Evolutionary conservation across 2,329 filamentous ascomycete genomes (phyloP).

Genomic region (Nothophoma quercina): DNA sequence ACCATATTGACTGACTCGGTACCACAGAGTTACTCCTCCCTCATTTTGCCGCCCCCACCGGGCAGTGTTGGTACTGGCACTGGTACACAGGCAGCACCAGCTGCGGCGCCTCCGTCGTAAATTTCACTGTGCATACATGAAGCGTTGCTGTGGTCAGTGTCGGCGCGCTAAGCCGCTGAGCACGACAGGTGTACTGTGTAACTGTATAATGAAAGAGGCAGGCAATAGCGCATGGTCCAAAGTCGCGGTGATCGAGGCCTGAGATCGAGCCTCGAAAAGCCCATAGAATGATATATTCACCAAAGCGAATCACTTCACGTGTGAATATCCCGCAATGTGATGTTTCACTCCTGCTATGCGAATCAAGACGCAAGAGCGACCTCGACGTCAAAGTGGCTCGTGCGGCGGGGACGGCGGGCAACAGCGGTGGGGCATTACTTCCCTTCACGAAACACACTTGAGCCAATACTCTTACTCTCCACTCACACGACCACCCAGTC

Average conservation of each 20-base stretch:
- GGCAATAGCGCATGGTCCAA: not conserved
- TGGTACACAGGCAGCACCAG: slow-evolving; percentile 58
- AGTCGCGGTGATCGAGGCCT: not conserved
- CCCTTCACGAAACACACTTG: slow-evolving; percentile 23
- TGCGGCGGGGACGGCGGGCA: slow-evolving; percentile 4
- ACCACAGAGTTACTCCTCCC: slow-evolving; percentile 64
- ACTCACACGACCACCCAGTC: slow-evolving; percentile 20
- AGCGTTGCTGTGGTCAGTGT: slow-evolving; percentile 9
- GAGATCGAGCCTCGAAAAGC: not conserved
- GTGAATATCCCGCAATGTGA: not conserved
- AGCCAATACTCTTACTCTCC: slow-evolving; percentile 16
- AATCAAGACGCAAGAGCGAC: slow-evolving; percentile 1
- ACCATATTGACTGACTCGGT: slow-evolving; percentile 22
- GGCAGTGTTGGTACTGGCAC: slow-evolving; percentile 44
- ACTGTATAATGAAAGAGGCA: slow-evolving; percentile 20
- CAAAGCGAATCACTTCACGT: not conserved
- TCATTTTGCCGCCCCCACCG: slow-evolving; percentile 67
- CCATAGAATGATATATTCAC: slow-evolving; percentile 7
- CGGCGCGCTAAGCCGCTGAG: slow-evolving; percentile 14
- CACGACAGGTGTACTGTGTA: slow-evolving; percentile 26
- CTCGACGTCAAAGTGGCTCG: slow-evolving; percentile 7
- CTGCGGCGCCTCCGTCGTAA: slow-evolving; percentile 56
- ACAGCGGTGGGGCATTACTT: slow-evolving; percentile 10
- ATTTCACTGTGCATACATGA: slow-evolving; percentile 14
- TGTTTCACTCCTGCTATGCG: slow-evolving; percentile 11